phyloP scores from a whole-genome alignment of 192 early-diverging fungal species.

The Coemansia sp. region DNA sequence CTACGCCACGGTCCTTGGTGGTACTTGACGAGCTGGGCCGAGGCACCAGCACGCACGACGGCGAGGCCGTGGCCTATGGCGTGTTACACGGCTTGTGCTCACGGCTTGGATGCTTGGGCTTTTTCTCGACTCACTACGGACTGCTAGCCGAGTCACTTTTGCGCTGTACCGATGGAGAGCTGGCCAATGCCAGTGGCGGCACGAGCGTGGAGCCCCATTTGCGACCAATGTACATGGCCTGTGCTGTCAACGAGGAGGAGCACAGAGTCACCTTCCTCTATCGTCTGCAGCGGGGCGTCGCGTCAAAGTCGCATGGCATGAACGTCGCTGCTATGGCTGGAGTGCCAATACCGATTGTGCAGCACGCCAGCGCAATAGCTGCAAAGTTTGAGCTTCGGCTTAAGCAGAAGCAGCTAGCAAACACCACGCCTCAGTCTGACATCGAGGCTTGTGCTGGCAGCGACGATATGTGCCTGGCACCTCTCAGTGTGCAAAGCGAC shows the following conservation, averaged over 20 bases:
- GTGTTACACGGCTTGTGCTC: slow-evolving; percentile 86
- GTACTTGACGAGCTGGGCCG: slow-evolving; percentile 98
- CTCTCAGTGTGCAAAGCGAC: slow-evolving; percentile 50
- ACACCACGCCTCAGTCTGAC: neutral
- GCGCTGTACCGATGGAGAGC: slow-evolving; percentile 19
- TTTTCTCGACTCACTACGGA: slow-evolving; percentile 98
- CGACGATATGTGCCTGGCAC: slow-evolving; percentile 7
- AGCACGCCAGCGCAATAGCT: slow-evolving; percentile 71
- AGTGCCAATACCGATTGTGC: slow-evolving; percentile 72
- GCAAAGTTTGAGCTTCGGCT: slow-evolving; percentile 70
- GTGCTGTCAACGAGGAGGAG: slow-evolving; percentile 76
- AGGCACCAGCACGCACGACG: slow-evolving; percentile 97
- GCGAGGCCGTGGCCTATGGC: slow-evolving; percentile 93
- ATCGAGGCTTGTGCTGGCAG: neutral
- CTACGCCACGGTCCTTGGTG: slow-evolving; percentile 87
- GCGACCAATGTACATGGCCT: slow-evolving; percentile 87
- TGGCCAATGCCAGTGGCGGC: neutral
- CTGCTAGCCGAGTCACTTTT: slow-evolving; percentile 85
- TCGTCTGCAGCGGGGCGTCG: slow-evolving; percentile 81
- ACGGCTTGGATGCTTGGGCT: slow-evolving; percentile 81
- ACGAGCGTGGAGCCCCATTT: slow-evolving; percentile 66
- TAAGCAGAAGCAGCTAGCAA: slow-evolving; percentile 18
- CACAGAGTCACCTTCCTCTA: slow-evolving; percentile 96
- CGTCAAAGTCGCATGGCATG: slow-evolving; percentile 96
- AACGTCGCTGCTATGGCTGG: slow-evolving; percentile 98